phyloP scores from a whole-genome alignment of 345 rosid species.

The Syzygium oleosum region DNA sequence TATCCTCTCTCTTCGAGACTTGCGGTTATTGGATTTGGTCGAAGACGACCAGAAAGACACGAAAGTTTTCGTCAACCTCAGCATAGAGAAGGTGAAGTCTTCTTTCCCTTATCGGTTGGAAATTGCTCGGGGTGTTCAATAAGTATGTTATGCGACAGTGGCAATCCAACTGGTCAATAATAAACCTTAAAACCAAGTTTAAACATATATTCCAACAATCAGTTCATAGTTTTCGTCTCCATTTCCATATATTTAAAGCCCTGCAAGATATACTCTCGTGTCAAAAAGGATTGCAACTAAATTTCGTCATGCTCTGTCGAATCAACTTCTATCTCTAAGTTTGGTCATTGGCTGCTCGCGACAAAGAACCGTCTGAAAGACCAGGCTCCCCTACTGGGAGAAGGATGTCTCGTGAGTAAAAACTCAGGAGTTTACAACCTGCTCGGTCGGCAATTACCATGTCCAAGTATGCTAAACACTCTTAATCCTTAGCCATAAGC shows the following conservation, averaged over 20 bases:
- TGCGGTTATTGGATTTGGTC: slow-evolving; percentile 54
- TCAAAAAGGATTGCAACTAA: neutral
- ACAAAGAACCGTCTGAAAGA: neutral
- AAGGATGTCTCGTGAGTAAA: neutral
- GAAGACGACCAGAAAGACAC: slow-evolving; percentile 44
- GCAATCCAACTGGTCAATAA: neutral
- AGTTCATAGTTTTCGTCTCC: neutral
- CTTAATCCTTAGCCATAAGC: neutral
- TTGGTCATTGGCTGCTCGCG: neutral
- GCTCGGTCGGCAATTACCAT: neutral
- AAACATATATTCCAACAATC: neutral
- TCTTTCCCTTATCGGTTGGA: neutral
- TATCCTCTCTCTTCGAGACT: slow-evolving; percentile 51
- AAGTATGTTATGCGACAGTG: neutral
- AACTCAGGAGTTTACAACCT: neutral
- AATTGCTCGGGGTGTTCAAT: neutral
- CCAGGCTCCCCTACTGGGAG: neutral
- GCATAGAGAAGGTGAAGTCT: slow-evolving; percentile 43
- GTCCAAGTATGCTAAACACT: neutral
- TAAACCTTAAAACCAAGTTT: neutral
- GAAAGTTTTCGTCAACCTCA: slow-evolving; percentile 43
- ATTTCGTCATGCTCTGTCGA: neutral
- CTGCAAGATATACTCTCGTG: neutral
- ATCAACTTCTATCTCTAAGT: neutral
- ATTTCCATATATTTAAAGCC: neutral